Evolutionary conservation across 441 rosid genomes (phyloP).

Genomic region (Mallotus japonicus): DNA sequence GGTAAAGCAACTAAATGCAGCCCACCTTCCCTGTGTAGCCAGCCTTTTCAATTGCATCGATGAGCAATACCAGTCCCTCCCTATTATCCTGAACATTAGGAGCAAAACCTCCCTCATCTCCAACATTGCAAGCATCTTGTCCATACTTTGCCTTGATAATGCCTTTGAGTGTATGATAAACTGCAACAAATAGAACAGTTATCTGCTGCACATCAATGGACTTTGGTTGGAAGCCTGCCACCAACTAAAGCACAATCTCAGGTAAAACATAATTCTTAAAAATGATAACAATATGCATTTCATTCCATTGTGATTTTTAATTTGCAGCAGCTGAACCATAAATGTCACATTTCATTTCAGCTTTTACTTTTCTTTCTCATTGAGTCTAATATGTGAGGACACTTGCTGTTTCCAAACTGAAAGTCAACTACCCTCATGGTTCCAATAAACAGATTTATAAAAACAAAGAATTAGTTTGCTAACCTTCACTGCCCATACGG

Average conservation of each 20-base stretch:
- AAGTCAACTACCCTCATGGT: not conserved
- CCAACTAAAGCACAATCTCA: slow-evolving; percentile 1
- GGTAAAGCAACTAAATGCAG: slow-evolving; percentile 7
- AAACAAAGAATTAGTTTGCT: slow-evolving; percentile 16
- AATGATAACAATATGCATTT: not conserved
- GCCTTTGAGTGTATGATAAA: slow-evolving; percentile 79
- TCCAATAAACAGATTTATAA: not conserved
- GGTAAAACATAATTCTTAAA: not conserved
- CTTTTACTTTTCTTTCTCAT: not conserved
- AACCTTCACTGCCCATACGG: slow-evolving; percentile 95
- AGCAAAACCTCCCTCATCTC: slow-evolving; percentile 99
- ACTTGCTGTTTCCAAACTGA: not conserved
- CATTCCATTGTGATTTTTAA: not conserved
- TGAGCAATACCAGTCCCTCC: slow-evolving; percentile 89
- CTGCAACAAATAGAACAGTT: slow-evolving; percentile 36
- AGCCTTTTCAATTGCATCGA: slow-evolving; percentile 87
- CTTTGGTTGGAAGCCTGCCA: not conserved
- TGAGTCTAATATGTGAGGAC: not conserved
- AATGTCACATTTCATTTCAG: not conserved
- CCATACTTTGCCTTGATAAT: slow-evolving; percentile 87
- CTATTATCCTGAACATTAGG: slow-evolving; percentile 96
- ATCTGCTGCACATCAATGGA: not conserved
- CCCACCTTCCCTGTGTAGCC: slow-evolving; percentile 88
- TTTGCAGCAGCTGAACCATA: not conserved
- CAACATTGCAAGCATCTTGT: slow-evolving; percentile 98